Evolutionary conservation across 2,329 filamentous ascomycete genomes (phyloP).

Genomic region (Sporothrix schenckii): DNA sequence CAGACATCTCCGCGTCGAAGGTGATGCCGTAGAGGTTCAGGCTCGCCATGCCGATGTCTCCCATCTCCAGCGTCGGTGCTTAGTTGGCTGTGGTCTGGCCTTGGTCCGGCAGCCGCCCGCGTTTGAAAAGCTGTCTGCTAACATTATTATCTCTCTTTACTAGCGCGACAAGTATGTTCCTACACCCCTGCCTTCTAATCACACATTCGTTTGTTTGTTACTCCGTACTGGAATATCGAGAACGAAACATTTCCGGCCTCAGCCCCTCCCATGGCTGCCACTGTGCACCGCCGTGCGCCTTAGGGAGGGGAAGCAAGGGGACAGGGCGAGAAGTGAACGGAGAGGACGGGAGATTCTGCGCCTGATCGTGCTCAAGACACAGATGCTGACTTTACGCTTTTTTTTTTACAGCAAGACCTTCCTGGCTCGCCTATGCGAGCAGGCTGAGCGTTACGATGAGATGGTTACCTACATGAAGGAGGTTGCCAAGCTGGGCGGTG

Average conservation of each 20-base stretch:
- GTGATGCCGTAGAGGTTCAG: neutral
- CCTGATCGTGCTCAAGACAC: neutral
- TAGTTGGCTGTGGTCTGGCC: neutral
- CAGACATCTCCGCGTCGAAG: neutral
- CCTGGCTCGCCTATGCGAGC: slow-evolving; percentile 99
- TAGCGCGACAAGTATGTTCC: slow-evolving; percentile 30
- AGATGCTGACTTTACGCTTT: slow-evolving; percentile 22
- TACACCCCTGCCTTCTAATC: neutral
- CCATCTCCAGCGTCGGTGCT: neutral
- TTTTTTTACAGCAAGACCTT: slow-evolving; percentile 83
- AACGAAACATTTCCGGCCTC: neutral
- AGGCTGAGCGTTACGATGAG: slow-evolving; percentile 99
- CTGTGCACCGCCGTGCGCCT: neutral
- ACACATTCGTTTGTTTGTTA: no score
- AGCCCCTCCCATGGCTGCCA: neutral
- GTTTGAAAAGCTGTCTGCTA: slow-evolving; percentile 19
- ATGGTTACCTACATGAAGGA: slow-evolving; percentile 99
- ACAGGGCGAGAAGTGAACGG: neutral
- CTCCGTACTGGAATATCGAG: slow-evolving; percentile 1
- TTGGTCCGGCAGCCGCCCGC: neutral
- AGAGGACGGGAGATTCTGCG: neutral
- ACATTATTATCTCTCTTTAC: slow-evolving; percentile 10
- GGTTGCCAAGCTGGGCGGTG: slow-evolving; percentile 84
- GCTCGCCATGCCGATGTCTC: neutral
- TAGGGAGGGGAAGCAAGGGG: neutral